phyloP scores from a whole-genome alignment of 2,329 filamentous ascomycete genomes.

The Hypomyces perniciosus region DNA sequence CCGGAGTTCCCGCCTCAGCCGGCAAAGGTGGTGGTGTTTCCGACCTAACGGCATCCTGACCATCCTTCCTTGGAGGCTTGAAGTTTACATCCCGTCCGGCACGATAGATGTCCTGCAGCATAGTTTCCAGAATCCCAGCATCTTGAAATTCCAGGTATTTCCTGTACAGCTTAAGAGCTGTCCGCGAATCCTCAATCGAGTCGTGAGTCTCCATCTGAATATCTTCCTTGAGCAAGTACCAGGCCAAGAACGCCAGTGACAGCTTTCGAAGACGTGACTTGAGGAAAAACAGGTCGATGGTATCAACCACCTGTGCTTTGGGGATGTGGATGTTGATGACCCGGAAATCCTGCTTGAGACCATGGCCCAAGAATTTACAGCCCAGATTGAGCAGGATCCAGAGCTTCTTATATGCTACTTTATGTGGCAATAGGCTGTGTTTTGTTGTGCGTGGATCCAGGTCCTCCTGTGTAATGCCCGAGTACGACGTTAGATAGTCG shows the following conservation, averaged over 20 bases:
- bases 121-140: constrained; percentile 74
- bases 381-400: constrained; percentile 95
- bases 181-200: constrained; percentile 89
- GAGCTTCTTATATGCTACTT: constrained; percentile 93
- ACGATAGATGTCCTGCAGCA: constrained; percentile 80
- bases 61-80: constrained; percentile 45
- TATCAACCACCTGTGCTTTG: constrained; percentile 85
- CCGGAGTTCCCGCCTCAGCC: constrained; percentile 27
- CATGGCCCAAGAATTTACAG: constrained; percentile 89
- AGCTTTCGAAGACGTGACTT: constrained; percentile 76
- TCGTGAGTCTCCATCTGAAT: constrained; percentile 93
- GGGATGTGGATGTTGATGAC: constrained; percentile 98
- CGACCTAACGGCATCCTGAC: constrained; percentile 37
- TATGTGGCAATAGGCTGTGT: constrained; percentile 81
- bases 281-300: constrained; percentile 84
- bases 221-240: constrained; percentile 84
- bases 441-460: constrained; percentile 71
- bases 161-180: constrained; percentile 78
- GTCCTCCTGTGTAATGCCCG: constrained; percentile 81
- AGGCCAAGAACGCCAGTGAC: constrained; percentile 84
- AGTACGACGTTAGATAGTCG: constrained; percentile 92
- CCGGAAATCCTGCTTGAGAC: constrained; percentile 89
- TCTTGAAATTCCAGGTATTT: constrained; percentile 89
- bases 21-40: constrained; percentile 51
- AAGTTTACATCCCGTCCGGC: constrained; percentile 43